Conservation (phyloP, 208 protist species). For the Crithidia mellificae region DNA sequence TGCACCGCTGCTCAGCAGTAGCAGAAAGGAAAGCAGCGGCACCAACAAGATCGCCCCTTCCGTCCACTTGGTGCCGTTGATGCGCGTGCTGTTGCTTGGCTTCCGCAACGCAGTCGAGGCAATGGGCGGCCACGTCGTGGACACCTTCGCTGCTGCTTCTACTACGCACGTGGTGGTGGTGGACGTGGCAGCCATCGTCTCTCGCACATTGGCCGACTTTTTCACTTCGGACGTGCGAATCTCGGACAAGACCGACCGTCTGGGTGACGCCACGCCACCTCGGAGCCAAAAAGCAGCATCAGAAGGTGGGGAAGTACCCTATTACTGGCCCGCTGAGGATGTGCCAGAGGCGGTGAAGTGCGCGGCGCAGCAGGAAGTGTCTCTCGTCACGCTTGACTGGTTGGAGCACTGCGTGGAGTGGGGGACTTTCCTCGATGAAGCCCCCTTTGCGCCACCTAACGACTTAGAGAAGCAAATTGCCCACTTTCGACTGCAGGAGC, state of each 20-base stretch:
- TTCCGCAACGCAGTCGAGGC: slow-evolving; percentile 49
- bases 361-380: slow-evolving; percentile 32
- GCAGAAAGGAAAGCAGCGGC: neutral
- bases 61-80: slow-evolving; percentile 26
- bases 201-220: slow-evolving; percentile 26
- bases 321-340: slow-evolving; percentile 29
- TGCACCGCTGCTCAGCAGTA: neutral
- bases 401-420: slow-evolving; percentile 54
- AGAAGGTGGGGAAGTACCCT: neutral
- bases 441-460: slow-evolving; percentile 1
- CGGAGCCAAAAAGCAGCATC: neutral
- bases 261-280: neutral
- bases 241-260: neutral
- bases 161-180: slow-evolving; percentile 81
- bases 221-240: slow-evolving; percentile 3
- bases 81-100: slow-evolving; percentile 51
- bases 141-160: slow-evolving; percentile 39
- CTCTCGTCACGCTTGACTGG: slow-evolving; percentile 52
- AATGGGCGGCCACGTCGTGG: slow-evolving; percentile 55
- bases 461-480: slow-evolving; percentile 9
- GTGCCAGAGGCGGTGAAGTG: slow-evolving; percentile 6
- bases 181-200: slow-evolving; percentile 49
- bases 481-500: slow-evolving; percentile 3
- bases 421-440: slow-evolving; percentile 73
- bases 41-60: neutral